Percentiles rank a stretch among this genome's conserved stretches.
phyloP scores from a whole-genome alignment of 2,329 filamentous ascomycete species.

The Fusarium sp. region DNA sequence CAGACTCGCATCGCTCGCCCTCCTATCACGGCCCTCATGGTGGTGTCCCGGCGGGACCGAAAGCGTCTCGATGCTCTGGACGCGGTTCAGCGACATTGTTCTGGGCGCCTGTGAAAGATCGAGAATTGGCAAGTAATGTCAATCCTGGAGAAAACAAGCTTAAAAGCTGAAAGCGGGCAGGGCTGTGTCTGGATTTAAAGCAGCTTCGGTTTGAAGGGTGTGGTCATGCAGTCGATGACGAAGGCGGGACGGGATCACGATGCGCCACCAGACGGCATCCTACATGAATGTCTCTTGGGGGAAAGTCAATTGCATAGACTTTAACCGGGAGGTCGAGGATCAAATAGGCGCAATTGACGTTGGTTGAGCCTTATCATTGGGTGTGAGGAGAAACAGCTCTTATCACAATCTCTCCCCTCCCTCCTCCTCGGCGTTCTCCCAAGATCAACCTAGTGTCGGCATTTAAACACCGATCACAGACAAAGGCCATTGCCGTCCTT shows the following conservation, averaged over 20 bases:
- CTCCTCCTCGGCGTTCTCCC: background rate
- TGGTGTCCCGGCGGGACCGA: constrained; percentile 46
- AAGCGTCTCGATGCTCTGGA: constrained; percentile 66
- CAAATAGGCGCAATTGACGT: constrained; percentile 14
- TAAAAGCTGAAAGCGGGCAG: background rate
- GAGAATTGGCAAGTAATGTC: background rate
- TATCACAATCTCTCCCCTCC: background rate
- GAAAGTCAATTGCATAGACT: constrained; percentile 15
- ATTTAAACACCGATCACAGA: background rate
- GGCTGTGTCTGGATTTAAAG: constrained; percentile 11
- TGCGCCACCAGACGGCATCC: constrained; percentile 25
- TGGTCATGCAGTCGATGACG: constrained; percentile 32
- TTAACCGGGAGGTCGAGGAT: background rate
- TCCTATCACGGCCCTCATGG: constrained; percentile 44
- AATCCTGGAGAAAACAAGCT: background rate
- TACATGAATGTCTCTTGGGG: constrained; percentile 22
- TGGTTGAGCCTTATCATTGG: background rate
- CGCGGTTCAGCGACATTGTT: constrained; percentile 65
- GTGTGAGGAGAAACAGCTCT: background rate
- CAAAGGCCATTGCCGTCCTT: background rate
- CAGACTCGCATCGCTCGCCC: constrained; percentile 60
- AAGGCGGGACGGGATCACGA: constrained; percentile 27
- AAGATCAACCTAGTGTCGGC: background rate
- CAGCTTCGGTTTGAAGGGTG: constrained; percentile 6
- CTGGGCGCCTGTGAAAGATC: background rate